Evolutionary conservation across 805 yeast genomes (phyloP), one percentile per base, ranked within the genome.

Genomic region (Sugiyamaella americana): DNA sequence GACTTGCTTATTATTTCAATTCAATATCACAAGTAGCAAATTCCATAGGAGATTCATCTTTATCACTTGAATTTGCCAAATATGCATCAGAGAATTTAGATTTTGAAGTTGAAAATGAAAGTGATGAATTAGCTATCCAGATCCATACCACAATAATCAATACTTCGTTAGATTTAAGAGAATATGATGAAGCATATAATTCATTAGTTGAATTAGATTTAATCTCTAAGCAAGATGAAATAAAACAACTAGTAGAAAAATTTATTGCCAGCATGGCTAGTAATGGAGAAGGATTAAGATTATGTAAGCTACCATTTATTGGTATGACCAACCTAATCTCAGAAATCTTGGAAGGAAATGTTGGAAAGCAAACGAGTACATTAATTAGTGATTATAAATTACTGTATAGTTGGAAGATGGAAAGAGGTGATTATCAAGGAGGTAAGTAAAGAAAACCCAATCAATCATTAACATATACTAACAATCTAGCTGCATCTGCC

Each of bases 391-490:
- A 73, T 54, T 76, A 72, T 63, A 69, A 77, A 51, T 67, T 78
- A 16, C 63, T 75, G 40, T 77, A 76, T 53, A 60, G 79, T 0
- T 72, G 80, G 69, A 66, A 80, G 49, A 57, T 73, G 32, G 68
- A 67, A 42, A 70, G 71, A 30, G 78, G 75, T 3, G 75, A 79
- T 58, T 70, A 59, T 46, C 65, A 83, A 46, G 78, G 78, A 32
- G 59, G 58, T 54, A 32, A 49, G 57, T 52, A 4, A 3, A 30
- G 18, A 16, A 36, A 36, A 10, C 34, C 34, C 11, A 29, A 29
- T n/a, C n/a, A 11, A n/a, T n/a, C n/a, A n/a, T n/a, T 8, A 26
- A 26, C 32, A 26, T 8, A 8, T 5, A 38, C 20, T 38, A 21
- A 23, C 46, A 34, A 43, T 34, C 13, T 6, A 43, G 47, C 51